Evolutionary conservation across 441 rosid genomes (phyloP).

Genomic region (Erysimum cheiri): DNA sequence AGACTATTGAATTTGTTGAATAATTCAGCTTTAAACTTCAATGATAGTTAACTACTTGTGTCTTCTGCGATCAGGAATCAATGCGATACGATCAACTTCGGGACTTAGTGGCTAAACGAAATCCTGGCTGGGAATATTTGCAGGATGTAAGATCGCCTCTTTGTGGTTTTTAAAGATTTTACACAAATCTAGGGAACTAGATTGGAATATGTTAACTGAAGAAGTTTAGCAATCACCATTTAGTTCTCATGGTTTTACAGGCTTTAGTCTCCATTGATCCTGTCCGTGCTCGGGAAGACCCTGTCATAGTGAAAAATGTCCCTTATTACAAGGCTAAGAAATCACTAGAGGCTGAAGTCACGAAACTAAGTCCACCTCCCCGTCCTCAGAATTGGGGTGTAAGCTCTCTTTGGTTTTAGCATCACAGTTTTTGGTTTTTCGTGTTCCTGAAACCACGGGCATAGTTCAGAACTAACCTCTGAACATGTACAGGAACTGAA

Average conservation of each 20-base stretch:
- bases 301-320: constrained; percentile 74
- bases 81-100: constrained; percentile 87
- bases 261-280: constrained; percentile 85
- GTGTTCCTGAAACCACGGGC: constrained; percentile 1
- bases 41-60: neutral
- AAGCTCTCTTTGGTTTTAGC: constrained; percentile 43
- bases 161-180: neutral
- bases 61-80: constrained; percentile 63
- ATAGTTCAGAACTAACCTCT: constrained; percentile 30
- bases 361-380: constrained; percentile 75
- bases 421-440: neutral
- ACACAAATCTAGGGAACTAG: neutral
- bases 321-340: constrained; percentile 87
- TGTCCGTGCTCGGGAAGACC: constrained; percentile 81
- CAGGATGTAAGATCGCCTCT: constrained; percentile 69
- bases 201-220: neutral
- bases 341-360: constrained; percentile 77
- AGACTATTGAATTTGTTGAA: neutral
- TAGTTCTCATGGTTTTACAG: constrained; percentile 50
- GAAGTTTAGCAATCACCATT: constrained; percentile 16
- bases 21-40: constrained; percentile 17
- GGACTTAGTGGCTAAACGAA: constrained; percentile 75
- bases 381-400: constrained; percentile 95
- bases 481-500: constrained; percentile 66
- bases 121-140: constrained; percentile 93